Evolutionary conservation across 73 alveolate genomes (phyloP).

Genomic region (Blepharisma stoltei): DNA sequence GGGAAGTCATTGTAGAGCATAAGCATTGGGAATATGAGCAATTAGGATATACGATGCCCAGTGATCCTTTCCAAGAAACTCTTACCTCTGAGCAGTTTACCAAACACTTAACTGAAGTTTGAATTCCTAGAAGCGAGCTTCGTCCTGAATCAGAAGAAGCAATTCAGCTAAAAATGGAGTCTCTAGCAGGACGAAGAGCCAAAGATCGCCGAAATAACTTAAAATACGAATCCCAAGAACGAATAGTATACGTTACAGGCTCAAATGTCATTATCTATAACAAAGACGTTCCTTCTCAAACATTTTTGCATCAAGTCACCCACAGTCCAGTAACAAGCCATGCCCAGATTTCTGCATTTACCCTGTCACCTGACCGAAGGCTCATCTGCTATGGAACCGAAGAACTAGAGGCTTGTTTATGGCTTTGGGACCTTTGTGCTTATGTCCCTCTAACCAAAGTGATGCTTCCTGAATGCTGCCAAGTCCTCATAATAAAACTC

Average conservation of each 20-base stretch:
- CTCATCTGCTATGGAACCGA: conserved; percentile 73
- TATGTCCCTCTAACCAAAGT: conserved; percentile 56
- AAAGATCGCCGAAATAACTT: conserved; percentile 90
- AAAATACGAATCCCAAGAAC: conserved; percentile 86
- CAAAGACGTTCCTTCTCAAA: background rate
- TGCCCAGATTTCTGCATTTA: conserved; percentile 76
- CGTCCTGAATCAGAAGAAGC: conserved; percentile 48
- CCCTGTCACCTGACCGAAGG: conserved; percentile 68
- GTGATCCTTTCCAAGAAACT: conserved; percentile 67
- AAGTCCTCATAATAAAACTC: conserved; percentile 62
- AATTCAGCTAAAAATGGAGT: conserved; percentile 54
- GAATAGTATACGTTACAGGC: conserved; percentile 87
- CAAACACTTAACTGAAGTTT: conserved; percentile 42
- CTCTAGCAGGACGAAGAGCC: conserved; percentile 89
- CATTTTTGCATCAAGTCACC: conserved; percentile 52
- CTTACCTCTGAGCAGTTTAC: conserved; percentile 45
- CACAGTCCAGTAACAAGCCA: conserved; percentile 39
- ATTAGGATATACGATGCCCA: conserved; percentile 35
- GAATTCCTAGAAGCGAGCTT: conserved; percentile 58
- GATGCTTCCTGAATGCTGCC: conserved; percentile 51
- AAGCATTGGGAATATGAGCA: conserved; percentile 72
- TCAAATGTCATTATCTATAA: conserved; percentile 30
- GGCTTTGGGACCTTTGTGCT: conserved; percentile 87
- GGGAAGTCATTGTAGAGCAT: conserved; percentile 62
- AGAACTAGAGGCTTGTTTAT: conserved; percentile 67